These are phyloP conservation scores for Monosporascus sp. DNA, from an alignment of 2,329 filamentous ascomycete species.

Conservation along the genomic window DNA sequence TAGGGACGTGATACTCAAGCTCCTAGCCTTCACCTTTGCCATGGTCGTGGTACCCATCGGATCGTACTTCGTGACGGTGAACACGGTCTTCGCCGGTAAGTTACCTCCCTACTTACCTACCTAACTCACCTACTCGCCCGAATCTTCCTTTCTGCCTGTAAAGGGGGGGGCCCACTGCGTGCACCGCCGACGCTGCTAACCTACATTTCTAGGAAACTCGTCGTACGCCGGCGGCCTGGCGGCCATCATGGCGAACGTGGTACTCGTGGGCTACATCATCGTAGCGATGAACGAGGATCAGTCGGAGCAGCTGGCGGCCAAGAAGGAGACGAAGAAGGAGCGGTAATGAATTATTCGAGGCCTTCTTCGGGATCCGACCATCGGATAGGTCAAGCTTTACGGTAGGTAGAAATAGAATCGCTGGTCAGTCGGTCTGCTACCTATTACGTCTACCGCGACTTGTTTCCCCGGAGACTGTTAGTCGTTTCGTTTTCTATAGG, in stretches of 20 bases:
- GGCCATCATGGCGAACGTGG: slow-evolving; percentile 84
- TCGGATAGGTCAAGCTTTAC: no score
- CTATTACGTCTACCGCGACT: no score
- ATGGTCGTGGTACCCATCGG: slow-evolving; percentile 87
- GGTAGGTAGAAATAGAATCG: no score
- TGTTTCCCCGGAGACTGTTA: no score
- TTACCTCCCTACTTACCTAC: slow-evolving; percentile 2
- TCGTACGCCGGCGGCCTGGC: slow-evolving; percentile 82
- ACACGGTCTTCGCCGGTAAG: slow-evolving; percentile 71
- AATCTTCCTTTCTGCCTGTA: neutral
- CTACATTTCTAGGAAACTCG: slow-evolving; percentile 62
- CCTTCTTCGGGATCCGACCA: no score
- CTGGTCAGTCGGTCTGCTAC: no score
- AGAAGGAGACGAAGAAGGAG: slow-evolving; percentile 16
- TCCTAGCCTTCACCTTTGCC: slow-evolving; percentile 82
- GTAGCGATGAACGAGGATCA: slow-evolving; percentile 87
- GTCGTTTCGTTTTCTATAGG: no score
- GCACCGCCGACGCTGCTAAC: neutral
- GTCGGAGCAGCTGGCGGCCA: slow-evolving; percentile 39
- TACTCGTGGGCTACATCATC: slow-evolving; percentile 83
- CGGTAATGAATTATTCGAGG: neutral
- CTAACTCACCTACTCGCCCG: neutral
- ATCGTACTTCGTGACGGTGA: slow-evolving; percentile 78
- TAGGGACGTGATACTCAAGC: slow-evolving; percentile 82
- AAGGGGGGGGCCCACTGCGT: neutral